phyloP scores from a whole-genome alignment of 2,329 filamentous ascomycete species.

The Monilinia aucupariae region DNA sequence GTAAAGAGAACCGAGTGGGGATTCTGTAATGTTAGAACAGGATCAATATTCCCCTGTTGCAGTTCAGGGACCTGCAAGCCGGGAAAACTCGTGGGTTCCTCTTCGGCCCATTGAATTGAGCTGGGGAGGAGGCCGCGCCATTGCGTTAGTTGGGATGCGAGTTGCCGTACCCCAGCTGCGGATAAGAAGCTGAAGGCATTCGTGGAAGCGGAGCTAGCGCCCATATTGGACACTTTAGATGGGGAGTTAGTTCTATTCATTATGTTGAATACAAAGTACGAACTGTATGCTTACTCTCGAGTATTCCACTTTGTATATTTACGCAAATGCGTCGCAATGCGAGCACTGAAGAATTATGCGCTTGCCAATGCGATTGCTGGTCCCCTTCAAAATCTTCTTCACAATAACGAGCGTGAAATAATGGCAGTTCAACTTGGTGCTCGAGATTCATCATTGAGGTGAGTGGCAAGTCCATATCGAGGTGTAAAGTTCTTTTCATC shows the following conservation, averaged over 20 bases:
- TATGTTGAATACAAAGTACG: neutral
- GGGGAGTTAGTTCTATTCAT: neutral
- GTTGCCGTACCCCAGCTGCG: conserved; percentile 44
- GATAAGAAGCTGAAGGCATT: conserved; percentile 25
- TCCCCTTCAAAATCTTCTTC: conserved; percentile 45
- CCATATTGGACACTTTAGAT: neutral
- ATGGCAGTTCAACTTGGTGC: conserved; percentile 49
- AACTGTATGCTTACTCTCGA: conserved; percentile 41
- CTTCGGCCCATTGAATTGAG: conserved; percentile 53
- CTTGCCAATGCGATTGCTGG: conserved; percentile 49
- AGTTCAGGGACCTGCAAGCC: conserved; percentile 12
- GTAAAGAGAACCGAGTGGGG: conserved; percentile 41
- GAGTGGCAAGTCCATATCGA: conserved; percentile 53
- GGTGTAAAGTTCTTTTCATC: conserved; percentile 39
- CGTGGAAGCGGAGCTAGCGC: conserved; percentile 18
- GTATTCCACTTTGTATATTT: conserved; percentile 48
- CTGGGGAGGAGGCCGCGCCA: conserved; percentile 53
- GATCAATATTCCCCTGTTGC: conserved; percentile 20
- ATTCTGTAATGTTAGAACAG: conserved; percentile 22
- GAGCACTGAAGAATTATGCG: conserved; percentile 56
- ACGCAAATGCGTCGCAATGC: conserved; percentile 49
- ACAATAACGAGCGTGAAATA: conserved; percentile 45
- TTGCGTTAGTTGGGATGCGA: conserved; percentile 49
- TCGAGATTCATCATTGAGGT: conserved; percentile 51
- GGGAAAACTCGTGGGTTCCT: conserved; percentile 42